Evolutionary conservation across 257 asterid species (phyloP), one percentile per base, ranked within the genome.

Genomic region (Plantago elongata): DNA sequence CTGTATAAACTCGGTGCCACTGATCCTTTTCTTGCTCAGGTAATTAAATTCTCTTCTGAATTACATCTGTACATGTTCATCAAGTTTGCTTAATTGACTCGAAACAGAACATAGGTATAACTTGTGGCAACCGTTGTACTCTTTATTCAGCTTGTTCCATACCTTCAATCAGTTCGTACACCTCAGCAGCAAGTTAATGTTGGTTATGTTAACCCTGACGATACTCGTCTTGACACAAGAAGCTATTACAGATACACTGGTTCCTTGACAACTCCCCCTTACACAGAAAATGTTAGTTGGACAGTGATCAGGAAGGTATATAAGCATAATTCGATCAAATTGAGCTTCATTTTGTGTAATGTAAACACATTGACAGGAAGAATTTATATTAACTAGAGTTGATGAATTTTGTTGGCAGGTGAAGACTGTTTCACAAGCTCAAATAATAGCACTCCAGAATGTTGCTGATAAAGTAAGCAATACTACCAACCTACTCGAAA

Each of bases 191-290:
- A 68, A 17, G 27, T 48, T 8, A 72, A 71, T 9, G 37, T 81
- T 64, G 89, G 88, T 9, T 12, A 9, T 10, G 60, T 87, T 18
- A 57, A 67, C 56, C 88, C 97, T 5, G 34, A 76, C 61, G 67
- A 72, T 1, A 73, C 87, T 62, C 61, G 66, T 48, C 76, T 86
- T 56, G 88, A 80, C 27, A 78, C 80, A 70, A 80, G 79, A 54
- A 81, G 76, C 44, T 87, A 86, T 45, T 84, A 63, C 68, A 77
- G 94, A 75, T 89, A 84, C 59, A 54, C 74, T 40, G 97, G 97
- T 44, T 89, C 97, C 43, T 85, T 89, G 43, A 83, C 97, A 3
- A 68, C 72, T 70, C 97, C 97, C 1, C 94, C 97, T 13, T 86
- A 95, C 79, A 74, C 87, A 7, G 86, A 89, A 68, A 90, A 87